Evolutionary conservation across 2,329 filamentous ascomycete genomes (phyloP), one percentile per base, ranked within the genome.

Genomic region (Exophiala lecanii-corni): DNA sequence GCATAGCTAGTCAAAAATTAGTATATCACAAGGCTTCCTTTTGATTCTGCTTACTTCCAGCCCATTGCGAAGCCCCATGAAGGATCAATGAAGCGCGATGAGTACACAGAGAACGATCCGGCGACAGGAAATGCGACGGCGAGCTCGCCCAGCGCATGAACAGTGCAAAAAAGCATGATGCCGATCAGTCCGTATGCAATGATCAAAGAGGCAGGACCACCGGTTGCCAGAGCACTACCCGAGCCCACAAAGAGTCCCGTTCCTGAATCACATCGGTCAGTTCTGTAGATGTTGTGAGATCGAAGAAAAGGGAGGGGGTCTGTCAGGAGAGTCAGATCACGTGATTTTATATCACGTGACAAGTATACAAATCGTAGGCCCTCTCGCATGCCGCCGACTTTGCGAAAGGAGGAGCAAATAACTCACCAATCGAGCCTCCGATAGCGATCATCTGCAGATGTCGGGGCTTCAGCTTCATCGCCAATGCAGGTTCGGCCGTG

Each of bases 391-490:
- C n/a, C n/a, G n/a, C n/a, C n/a, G n/a, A n/a, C n/a, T n/a, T n/a
- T n/a, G 12, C 23, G 23, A 26, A 7, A 6, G 23, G 12, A 6
- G 23, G 7, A 7, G 23, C 23, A 26, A 26, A 12, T 26, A 18
- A 16, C 13, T 33, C 43, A 41, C 36, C 41, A 25, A 49, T 48
- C 5, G 85, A 91, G 32, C 89, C 89, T 56, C 89, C 89, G 55
- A 96, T 94, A 10, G 91, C 91, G 72, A 96, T 96, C 91, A 96
- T 96, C 70, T 96, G 89, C 61, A 96, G 62, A 70, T 97, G 91
- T 36, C 89, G 76, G 15, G 82, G 81, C 67, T 94, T 92, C 55
- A 94, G 68, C 62, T 81, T 82, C 58, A 89, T 75, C 38, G 84
- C 79, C 38, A 97, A 73, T 83, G 52, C 82, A 75, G 3, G 86